Base-by-base conservation (phyloP, 139 green algal genomes). In the Eudorina sp. region DNA sequence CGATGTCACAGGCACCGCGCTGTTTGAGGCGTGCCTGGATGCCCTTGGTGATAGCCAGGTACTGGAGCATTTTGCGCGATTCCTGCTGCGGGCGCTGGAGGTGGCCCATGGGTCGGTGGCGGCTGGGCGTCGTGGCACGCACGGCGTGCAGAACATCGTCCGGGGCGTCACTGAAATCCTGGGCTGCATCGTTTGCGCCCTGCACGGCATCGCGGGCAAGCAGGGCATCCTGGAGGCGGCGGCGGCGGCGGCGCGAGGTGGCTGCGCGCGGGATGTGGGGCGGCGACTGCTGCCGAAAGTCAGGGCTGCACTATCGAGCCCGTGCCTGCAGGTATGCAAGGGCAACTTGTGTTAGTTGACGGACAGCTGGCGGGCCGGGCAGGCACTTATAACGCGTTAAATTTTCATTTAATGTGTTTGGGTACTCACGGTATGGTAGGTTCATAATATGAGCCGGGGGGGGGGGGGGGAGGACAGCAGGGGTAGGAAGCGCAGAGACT, bases 131-230 rank as follows among this genome's bases (percentile, higher is more conserved):
- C 27, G 62, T 21, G 1, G 25, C 27, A 19, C 27, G 6, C 29
- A 62, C 29, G 45, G 45, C 18, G 46, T n/a, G 27, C 73, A 48
- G 27, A 81, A 43, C 43, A 43, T 62, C n/a, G 2, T 0, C 25
- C 2, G 27, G 45, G 73, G 73, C 7, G 73, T 81, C 11, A 46
- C 64, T 25, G 73, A 81, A 45, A 81, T 45, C n/a, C 64, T 43
- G 45, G 73, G 73, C 11, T 81, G 73, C 73, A 81, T 81, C 46
- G 46, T 81, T 11, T 64, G 73, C 73, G 73, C 73, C 11, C 25
- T 81, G n/a, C 73, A 81, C 45, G 43, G 73, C 45, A 81, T 81
- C 9, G 73, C 73, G 19, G 73, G 73, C 45, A 81, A 81, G 73
- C 73, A 81, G 73, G 23, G 73, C 43, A 29, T 81, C 8, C 45